Evolutionary conservation across 2,329 filamentous ascomycete species (phyloP).

Genomic region (Xylariaceae sp.): DNA sequence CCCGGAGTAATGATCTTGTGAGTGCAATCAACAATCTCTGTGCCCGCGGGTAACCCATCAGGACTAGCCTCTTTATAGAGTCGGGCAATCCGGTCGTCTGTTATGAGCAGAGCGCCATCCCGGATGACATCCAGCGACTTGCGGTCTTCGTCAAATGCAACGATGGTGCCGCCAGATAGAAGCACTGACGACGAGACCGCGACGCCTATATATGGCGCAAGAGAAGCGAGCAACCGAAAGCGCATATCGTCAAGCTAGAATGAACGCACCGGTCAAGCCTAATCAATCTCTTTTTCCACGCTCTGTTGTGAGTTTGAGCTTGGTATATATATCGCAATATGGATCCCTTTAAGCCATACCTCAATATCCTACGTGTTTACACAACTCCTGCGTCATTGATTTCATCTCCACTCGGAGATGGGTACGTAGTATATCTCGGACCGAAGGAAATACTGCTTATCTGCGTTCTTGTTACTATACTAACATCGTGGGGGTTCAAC

Average conservation of each 20-base stretch:
- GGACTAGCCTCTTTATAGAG: conserved; percentile 26
- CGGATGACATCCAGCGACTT: conserved; percentile 28
- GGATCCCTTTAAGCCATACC: too few relatives aligned
- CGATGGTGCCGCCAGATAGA: conserved; percentile 29
- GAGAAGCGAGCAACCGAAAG: conserved; percentile 15
- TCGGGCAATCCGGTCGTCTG: conserved; percentile 31
- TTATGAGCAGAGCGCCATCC: conserved; percentile 32
- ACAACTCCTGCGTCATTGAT: too few relatives aligned
- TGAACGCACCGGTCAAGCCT: neutral
- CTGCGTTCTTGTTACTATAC: too few relatives aligned
- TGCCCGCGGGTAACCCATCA: conserved; percentile 25
- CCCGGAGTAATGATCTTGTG: conserved; percentile 50
- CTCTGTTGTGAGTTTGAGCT: neutral
- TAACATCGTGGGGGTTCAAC: too few relatives aligned
- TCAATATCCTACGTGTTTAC: too few relatives aligned
- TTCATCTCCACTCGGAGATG: too few relatives aligned
- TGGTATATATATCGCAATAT: neutral
- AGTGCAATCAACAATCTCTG: conserved; percentile 42
- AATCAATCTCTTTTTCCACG: too few relatives aligned
- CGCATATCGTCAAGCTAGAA: conserved; percentile 13
- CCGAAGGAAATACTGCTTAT: too few relatives aligned
- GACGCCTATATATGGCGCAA: conserved; percentile 30
- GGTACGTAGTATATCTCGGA: too few relatives aligned
- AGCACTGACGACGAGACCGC: conserved; percentile 24
- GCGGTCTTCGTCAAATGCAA: conserved; percentile 25